Base-by-base conservation (phyloP, 768 basidiomycete genomes). In the Collybia mongolica region DNA sequence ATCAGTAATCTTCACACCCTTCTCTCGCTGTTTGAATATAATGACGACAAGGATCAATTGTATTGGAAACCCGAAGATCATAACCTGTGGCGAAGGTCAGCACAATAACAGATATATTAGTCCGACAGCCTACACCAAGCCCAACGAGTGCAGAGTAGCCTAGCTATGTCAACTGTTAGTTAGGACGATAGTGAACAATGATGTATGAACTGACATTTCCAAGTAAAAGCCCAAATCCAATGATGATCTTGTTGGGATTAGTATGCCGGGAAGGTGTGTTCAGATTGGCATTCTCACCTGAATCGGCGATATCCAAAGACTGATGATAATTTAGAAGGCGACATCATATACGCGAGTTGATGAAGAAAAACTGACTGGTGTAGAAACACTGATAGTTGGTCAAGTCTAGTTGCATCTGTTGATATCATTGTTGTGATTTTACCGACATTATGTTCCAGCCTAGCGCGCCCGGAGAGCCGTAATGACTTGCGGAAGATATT, bases 71-170 rank as follows among this genome's bases (percentile, higher is more conserved):
- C 79, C 80, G 6, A 84, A 49, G 2, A 86, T 47, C 17, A 87
- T 68, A 22, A 82, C 70, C 70, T 78, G 55, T 14, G 9, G 6
- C 12, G 22, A n/a, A 17, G 46, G 0, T 38, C 42, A 49, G 48
- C 40, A 22, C 20, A 46, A 44, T 23, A 44, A 22, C 7, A 46
- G 17, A 19, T 8, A 26, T 19, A 63, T 32, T 19, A 59, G 44
- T 12, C 54, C 14, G 19, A 28, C 18, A 15, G 58, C 65, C 57
- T 64, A 66, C 78, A 46, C 63, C 80, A 12, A 86, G 65, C 0
- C 83, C 85, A 18, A 87, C 86, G 12, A 90, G 73, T 0, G 85
- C 86, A 1, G 85, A 87, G 55, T 81, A 82, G 5, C 86, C 85
- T 17, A 90, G 71, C 75, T 84, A 42, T 83, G 48, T 70, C 69